Base-by-base conservation (phyloP, 441 rosid species). In the Corymbia citriodora region DNA sequence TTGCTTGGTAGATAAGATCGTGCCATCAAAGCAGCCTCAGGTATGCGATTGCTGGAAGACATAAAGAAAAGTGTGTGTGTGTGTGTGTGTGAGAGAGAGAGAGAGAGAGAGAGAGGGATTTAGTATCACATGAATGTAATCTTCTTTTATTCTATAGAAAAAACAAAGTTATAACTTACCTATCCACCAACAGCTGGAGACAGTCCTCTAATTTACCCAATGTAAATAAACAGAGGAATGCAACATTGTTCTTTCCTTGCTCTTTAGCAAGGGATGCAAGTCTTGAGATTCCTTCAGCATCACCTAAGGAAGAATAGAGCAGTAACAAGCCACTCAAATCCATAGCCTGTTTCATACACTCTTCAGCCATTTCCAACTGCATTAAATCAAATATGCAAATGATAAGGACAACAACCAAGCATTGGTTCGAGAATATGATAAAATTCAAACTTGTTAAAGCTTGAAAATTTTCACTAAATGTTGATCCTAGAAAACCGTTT, bases 21-120 rank as follows among this genome's bases (percentile, higher is more conserved):
- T 82, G 99, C 99, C 98, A 98, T 96, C 93, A 97, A 94, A 91
- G 99, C 99, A 92, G 99, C 99, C 94, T 98, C 99, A 83, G 99
- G 99, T 94, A 98, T 95, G 91, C 99, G 98, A 94, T 97, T 97
- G 93, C 99, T 98, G 95, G 92, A 92, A 91, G 87, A 91, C 85
- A 74, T 23, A 79, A 79, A 48, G 85, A 23, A 12, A 4, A 12
- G 16, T 63, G 72, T 14, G 72, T 31, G n/a, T 63, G 18, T 4
- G 18, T 13, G 18, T 14, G 70, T 29, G 49, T 59, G n/a, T 25
- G 65, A 29, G 70, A 29, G 70, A 27, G 81, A 4, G 79, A 2
- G 81, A 18, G 50, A 40, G 17, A 40, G 17, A 23, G 85, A 23
- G 52, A 40, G 85, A 40, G 85, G 29, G 13, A 36, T 36, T 36